Base-by-base conservation (phyloP, 228 moss, liverwort and hornwort genomes). In the Sphagnum magellanicum region DNA sequence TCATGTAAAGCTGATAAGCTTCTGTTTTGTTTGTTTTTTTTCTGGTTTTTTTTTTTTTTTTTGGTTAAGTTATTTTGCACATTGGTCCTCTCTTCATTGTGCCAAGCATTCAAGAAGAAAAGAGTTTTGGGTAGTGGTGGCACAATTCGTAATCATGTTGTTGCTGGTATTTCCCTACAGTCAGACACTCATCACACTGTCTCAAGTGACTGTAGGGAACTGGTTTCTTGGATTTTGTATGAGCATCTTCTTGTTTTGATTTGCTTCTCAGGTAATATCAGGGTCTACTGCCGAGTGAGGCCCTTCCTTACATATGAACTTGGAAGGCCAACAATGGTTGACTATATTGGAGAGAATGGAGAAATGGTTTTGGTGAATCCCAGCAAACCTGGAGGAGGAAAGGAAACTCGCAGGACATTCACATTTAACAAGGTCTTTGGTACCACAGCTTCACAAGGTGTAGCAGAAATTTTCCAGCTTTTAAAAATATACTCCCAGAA, bases 211-310 rank as follows among this genome's bases (percentile, higher is more conserved):
- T 3, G 63, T 64, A 17, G 32, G 9, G 9, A 3, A 17, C 49
- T 64, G 49, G 5, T 17, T 10, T 12, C 32, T 48, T 48, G 10
- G 9, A 12, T 17, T 10, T 48, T 13, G 32, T 10, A 12, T 64
- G 32, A 17, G 32, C 13, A 3, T 4, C 32, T 6, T 53, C 53
- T 53, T 53, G 6, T 6, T 53, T 6, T 53, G 53, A 53, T 53
- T 11, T 53, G 53, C 11, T 53, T 52, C 65, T 70, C 79, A 87
- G 87, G 87, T 61, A 95, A 95, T 48, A 95, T 95, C 71, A 85
- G 95, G 59, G 95, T 95, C 5, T 95, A 90, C 67, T 95, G 95
- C 71, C 89, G 95, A 65, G 92, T 95, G 71, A 87, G 92, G 64
- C 95, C 95, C 66, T 87, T 81, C 69, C 81, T 87, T 59, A 73